Evolutionary conservation across 192 early-diverging fungal species (phyloP).

Genomic region (Backusella parvicylindrica): DNA sequence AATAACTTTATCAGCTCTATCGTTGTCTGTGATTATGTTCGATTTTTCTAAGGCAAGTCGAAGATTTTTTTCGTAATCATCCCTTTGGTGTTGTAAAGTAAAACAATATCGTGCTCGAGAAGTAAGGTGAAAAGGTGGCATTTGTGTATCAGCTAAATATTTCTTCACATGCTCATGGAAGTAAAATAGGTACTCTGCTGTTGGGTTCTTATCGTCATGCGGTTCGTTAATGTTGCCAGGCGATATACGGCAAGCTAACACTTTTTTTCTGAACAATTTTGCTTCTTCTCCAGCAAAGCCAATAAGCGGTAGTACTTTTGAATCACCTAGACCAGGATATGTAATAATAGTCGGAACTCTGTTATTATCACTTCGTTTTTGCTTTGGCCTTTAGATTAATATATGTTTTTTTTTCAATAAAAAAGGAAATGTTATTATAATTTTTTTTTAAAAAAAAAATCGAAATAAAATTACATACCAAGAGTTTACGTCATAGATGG

Average conservation of each 20-base stretch:
- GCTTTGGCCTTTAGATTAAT: neutral
- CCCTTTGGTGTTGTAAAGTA: neutral
- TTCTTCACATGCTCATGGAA: neutral
- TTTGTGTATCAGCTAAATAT: neutral
- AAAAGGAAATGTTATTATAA: neutral
- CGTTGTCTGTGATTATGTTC: neutral
- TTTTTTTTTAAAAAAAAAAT: neutral
- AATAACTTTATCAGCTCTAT: neutral
- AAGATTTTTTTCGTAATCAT: neutral
- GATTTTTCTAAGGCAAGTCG: neutral
- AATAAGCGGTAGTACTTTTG: neutral
- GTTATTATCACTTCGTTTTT: neutral
- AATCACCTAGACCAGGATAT: neutral
- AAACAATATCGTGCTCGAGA: constrained; percentile 3
- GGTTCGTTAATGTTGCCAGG: neutral
- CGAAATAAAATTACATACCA: neutral
- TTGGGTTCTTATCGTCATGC: neutral
- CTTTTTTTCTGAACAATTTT: neutral
- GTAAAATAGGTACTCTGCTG: neutral
- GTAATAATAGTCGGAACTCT: neutral
- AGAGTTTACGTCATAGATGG: neutral
- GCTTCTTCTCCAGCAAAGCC: neutral
- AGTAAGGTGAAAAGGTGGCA: neutral
- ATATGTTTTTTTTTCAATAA: neutral
- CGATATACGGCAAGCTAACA: neutral